Conservation (phyloP, 139 green algal genomes). For the Asterochloris erici region DNA sequence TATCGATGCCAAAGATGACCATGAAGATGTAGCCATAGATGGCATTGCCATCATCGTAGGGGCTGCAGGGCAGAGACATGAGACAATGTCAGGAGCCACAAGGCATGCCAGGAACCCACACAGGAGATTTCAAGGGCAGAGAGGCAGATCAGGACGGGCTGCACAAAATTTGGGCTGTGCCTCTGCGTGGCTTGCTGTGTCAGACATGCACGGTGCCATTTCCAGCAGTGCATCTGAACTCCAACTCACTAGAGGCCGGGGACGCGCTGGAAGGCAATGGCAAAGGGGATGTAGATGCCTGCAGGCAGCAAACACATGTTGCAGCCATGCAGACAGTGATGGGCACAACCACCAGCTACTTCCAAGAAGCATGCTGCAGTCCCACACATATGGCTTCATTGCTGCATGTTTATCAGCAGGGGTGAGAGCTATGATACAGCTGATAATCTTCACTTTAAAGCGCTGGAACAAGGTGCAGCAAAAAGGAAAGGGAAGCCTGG, state of each 20-base stretch:
- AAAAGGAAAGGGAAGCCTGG: too few species aligned
- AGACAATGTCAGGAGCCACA: too few species aligned
- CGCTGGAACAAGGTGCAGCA: neutral
- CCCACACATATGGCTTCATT: neutral
- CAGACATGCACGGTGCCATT: too few species aligned
- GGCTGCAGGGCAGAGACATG: neutral
- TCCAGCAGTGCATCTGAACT: too few species aligned
- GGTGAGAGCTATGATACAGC: neutral
- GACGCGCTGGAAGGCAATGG: slow-evolving; percentile 18
- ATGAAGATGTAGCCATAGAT: slow-evolving; percentile 14
- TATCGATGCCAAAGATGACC: slow-evolving; percentile 15
- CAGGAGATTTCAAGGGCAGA: too few species aligned
- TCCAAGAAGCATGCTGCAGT: neutral
- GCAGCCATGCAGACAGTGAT: slow-evolving; percentile 12
- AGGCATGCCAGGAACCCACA: too few species aligned
- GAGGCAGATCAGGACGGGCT: too few species aligned
- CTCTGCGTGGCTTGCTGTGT: too few species aligned
- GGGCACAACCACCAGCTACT: neutral
- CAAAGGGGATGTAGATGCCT: slow-evolving; percentile 19
- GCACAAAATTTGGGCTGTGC: too few species aligned
- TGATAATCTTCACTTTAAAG: neutral
- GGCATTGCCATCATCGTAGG: neutral
- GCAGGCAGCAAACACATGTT: slow-evolving; percentile 7
- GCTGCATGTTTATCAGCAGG: neutral
- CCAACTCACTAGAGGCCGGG: slow-evolving; percentile 14